Evolutionary conservation across 2,329 filamentous ascomycete genomes (phyloP).

Genomic region (Blumeria graminis): DNA sequence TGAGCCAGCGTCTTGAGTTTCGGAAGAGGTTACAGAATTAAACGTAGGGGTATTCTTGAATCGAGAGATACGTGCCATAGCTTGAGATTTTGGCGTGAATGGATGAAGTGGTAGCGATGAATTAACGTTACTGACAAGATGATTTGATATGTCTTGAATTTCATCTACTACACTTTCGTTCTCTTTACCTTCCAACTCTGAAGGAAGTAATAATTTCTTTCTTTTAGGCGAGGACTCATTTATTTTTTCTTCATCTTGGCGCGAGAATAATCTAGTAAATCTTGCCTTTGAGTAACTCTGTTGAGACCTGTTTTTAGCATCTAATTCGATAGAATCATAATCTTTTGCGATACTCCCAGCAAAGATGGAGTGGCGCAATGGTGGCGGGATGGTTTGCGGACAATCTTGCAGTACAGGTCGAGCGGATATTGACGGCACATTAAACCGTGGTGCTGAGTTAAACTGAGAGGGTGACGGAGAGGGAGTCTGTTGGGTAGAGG

Average conservation of each 20-base stretch:
- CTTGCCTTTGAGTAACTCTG: slow-evolving; percentile 9
- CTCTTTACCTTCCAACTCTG: slow-evolving; percentile 1
- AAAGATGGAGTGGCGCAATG: too few species aligned
- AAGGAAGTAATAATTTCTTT: slow-evolving; percentile 10
- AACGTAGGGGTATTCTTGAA: slow-evolving; percentile 9
- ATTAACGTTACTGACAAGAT: slow-evolving; percentile 9
- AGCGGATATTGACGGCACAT: slow-evolving; percentile 12
- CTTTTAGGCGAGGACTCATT: slow-evolving; percentile 10
- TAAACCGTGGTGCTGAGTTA: slow-evolving; percentile 15
- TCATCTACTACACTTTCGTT: slow-evolving; percentile 3
- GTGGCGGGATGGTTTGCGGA: not conserved
- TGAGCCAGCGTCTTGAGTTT: slow-evolving; percentile 1
- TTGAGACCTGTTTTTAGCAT: slow-evolving; percentile 3
- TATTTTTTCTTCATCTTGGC: slow-evolving; percentile 7
- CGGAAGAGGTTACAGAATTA: slow-evolving; percentile 6
- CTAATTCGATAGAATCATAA: not conserved
- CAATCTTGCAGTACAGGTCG: slow-evolving; percentile 5
- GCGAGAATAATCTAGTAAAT: slow-evolving; percentile 4
- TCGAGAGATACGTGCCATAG: slow-evolving; percentile 10
- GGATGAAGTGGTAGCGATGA: slow-evolving; percentile 7
- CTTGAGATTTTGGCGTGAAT: slow-evolving; percentile 5
- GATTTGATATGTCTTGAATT: slow-evolving; percentile 4
- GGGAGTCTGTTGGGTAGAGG: slow-evolving; percentile 9
- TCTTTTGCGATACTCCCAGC: not conserved
- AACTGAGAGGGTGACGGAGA: slow-evolving; percentile 11